Evolutionary conservation across 192 early-diverging fungal species (phyloP), one percentile per base, ranked within the genome.

Genomic region (Chytriomyces hyalinus): DNA sequence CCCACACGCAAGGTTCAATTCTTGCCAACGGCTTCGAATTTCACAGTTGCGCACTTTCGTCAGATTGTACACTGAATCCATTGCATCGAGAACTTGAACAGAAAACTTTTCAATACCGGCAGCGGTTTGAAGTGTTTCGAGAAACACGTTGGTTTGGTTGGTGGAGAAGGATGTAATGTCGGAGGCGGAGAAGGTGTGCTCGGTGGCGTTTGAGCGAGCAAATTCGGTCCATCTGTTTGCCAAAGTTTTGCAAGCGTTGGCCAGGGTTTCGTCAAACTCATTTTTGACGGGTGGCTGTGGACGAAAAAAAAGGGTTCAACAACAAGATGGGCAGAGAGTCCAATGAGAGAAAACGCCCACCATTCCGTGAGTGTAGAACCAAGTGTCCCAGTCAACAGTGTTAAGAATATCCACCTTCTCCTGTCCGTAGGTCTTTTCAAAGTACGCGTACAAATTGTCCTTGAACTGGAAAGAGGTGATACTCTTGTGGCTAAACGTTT

Each of bases 401-500:
- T 95, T 87, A 51, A 98, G 89, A 43, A 86, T 78, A 46, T 85
- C 88, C 13, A 90, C 84, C 84, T 93, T 95, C 22, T 86, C 86
- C 36, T 90, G 81, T 45, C 88, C 89, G 73, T 87, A 81, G 44
- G 78, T 78, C 47, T 89, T 84, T 45, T 84, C 85, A 91, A 96
- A 93, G 87, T 91, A 97, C 47, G 84, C 79, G 77, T 91, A 93
- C 70, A 99, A 81, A 79, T 87, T 93, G 49, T 80, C 82, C 84
- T 94, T 94, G 92, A 95, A 99, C 72, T 97, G 91, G 60, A 89
- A 85, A 8, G 96, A 96, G 63, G 90, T 93, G 73, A 99, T 95
- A 9, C 94, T 93, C 81, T 89, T 92, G 70, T 95, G 93, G 50
- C 93, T 85, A 84, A 97, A 97, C 57, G 90, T 82, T 65, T 86